A percentile compares a stretch with the other conserved stretches of the same genome.
Evolutionary conservation across 768 basidiomycete species (phyloP).

Genomic region (Lactifluus volemus): DNA sequence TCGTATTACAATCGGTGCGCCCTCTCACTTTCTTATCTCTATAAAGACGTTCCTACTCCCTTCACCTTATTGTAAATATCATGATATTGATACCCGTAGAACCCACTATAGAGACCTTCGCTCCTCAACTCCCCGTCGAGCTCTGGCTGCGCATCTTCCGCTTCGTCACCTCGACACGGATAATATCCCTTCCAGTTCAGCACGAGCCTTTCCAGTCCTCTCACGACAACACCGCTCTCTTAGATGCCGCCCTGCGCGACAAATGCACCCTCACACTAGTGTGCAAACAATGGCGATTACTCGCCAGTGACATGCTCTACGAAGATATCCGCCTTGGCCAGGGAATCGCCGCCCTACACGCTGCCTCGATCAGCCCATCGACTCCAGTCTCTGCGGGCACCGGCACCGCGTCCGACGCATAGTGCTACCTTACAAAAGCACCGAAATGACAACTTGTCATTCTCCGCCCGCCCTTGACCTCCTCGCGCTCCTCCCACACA

Average conservation of each 20-base stretch:
- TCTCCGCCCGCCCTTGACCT: conserved; percentile 5
- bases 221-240: not conserved
- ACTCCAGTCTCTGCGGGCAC: not conserved
- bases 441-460: conserved; percentile 1
- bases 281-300: conserved; percentile 13
- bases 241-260: conserved; percentile 1
- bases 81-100: not conserved
- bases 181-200: not conserved
- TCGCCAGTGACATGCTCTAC: conserved; percentile 13
- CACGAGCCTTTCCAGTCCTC: conserved; percentile 11
- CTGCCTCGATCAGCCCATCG: not conserved
- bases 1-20: not conserved
- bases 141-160: conserved; percentile 18
- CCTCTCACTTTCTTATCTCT: not conserved
- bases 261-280: conserved; percentile 12
- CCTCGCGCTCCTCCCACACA: conserved; percentile 5
- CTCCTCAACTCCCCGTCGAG: conserved; percentile 9
- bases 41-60: not conserved
- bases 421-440: conserved; percentile 12
- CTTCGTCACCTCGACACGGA: conserved; percentile 8
- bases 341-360: conserved; percentile 8
- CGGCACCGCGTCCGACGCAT: conserved; percentile 13
- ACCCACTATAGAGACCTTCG: not conserved
- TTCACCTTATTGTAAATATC: too few species aligned
- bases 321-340: conserved; percentile 16